phyloP scores from a whole-genome alignment of 495 filamentous ascomycete species.

The Thermothielavioides terrestris region DNA sequence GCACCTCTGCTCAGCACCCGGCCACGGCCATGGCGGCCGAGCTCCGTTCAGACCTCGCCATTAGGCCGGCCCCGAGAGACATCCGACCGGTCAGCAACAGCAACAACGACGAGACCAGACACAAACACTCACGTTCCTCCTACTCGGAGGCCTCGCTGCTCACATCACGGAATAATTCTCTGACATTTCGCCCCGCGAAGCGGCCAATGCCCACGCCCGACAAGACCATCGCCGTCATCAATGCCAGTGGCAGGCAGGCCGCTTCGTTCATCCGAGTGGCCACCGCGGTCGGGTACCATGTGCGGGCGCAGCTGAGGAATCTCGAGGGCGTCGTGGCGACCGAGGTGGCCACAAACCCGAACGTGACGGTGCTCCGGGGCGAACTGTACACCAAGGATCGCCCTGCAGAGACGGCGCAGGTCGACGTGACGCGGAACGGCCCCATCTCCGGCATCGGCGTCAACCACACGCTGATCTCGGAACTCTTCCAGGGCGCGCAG shows the following conservation, averaged over 20 bases:
- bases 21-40: constrained; percentile 25
- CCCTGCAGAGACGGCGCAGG: constrained; percentile 27
- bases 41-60: constrained; percentile 34
- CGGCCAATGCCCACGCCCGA: constrained; percentile 45
- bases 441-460: constrained; percentile 42
- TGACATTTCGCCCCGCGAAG: constrained; percentile 44
- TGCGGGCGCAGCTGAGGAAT: constrained; percentile 80
- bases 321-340: constrained; percentile 72
- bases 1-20: neutral
- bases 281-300: constrained; percentile 80
- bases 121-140: constrained; percentile 46
- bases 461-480: constrained; percentile 55
- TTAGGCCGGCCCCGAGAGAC: constrained; percentile 30
- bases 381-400: constrained; percentile 61
- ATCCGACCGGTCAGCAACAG: constrained; percentile 27
- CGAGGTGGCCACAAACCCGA: constrained; percentile 70
- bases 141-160: constrained; percentile 45
- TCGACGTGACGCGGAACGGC: constrained; percentile 35
- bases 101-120: constrained; percentile 28
- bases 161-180: constrained; percentile 39
- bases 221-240: constrained; percentile 86
- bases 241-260: constrained; percentile 85
- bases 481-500: constrained; percentile 74
- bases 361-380: constrained; percentile 76
- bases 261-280: constrained; percentile 89